Conservation (phyloP, 148 eudicot genomes). For the Bassia scoparia region DNA sequence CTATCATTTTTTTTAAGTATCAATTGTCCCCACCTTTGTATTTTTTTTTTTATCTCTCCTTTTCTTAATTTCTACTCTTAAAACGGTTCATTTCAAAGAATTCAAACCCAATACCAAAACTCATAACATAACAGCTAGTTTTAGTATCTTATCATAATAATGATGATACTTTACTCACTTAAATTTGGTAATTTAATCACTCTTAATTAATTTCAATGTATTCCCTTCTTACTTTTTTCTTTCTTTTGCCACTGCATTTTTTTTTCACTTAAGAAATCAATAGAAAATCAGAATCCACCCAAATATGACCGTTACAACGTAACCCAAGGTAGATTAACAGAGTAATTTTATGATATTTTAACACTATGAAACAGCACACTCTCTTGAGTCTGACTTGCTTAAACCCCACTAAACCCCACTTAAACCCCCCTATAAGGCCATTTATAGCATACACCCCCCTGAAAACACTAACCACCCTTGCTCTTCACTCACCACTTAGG, state of each 20-base stretch:
- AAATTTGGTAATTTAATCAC: neutral
- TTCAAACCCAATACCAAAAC: neutral
- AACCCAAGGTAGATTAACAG: too few species aligned
- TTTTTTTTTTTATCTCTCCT: neutral
- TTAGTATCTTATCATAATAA: neutral
- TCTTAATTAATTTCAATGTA: neutral
- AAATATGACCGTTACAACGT: constrained; percentile 9
- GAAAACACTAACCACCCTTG: neutral
- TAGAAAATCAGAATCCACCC: neutral
- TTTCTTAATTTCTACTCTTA: neutral
- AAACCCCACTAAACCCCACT: neutral
- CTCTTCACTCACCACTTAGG: constrained; percentile 5
- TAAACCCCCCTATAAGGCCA: constrained; percentile 15
- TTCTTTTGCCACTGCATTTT: constrained; percentile 12
- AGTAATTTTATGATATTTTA: too few species aligned
- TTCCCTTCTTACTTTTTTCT: neutral
- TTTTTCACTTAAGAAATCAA: neutral
- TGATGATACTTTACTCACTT: neutral
- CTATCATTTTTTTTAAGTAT: neutral
- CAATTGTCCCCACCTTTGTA: neutral
- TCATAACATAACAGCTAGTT: constrained; percentile 15
- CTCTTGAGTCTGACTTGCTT: too few species aligned
- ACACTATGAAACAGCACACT: too few species aligned
- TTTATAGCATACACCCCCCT: too few species aligned
- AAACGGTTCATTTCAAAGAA: constrained; percentile 2